phyloP scores from a whole-genome alignment of 768 basidiomycete species.

The Fistulinella prunicolor region DNA sequence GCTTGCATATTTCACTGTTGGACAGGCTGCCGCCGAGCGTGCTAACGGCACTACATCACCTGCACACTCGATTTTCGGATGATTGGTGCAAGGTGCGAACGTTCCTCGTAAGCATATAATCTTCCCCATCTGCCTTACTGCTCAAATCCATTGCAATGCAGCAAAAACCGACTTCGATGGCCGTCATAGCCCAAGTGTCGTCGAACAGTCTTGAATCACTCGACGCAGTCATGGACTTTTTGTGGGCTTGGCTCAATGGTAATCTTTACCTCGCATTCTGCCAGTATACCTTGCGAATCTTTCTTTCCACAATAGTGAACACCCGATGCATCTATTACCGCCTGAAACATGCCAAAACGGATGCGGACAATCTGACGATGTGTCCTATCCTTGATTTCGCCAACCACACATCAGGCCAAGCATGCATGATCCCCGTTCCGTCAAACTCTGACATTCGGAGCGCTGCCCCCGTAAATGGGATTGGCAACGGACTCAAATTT shows the following conservation, averaged over 20 bases:
- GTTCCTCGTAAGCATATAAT: constrained; percentile 48
- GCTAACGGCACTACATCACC: constrained; percentile 36
- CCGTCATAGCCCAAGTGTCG: neutral
- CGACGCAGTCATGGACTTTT: constrained; percentile 41
- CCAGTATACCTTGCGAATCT: too few species aligned
- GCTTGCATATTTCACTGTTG: constrained; percentile 34
- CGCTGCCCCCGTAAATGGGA: constrained; percentile 32
- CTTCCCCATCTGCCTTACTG: neutral
- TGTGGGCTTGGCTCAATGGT: constrained; percentile 96
- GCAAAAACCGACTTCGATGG: constrained; percentile 7
- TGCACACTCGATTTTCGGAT: constrained; percentile 47
- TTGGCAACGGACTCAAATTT: constrained; percentile 49
- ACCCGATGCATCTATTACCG: constrained; percentile 85
- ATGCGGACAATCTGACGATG: constrained; percentile 78
- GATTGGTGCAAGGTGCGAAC: constrained; percentile 56
- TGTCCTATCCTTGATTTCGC: constrained; percentile 91
- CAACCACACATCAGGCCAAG: constrained; percentile 57
- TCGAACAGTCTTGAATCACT: constrained; percentile 1
- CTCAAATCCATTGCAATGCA: neutral
- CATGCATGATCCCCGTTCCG: constrained; percentile 43
- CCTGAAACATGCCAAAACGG: constrained; percentile 43
- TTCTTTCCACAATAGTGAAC: constrained; percentile 58
- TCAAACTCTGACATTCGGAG: constrained; percentile 38
- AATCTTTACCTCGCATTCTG: constrained; percentile 7
- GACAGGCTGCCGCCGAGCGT: constrained; percentile 49